These are phyloP conservation scores for Boletus patriciae DNA, from an alignment of 768 basidiomycete genomes.

Conservation along the genomic window DNA sequence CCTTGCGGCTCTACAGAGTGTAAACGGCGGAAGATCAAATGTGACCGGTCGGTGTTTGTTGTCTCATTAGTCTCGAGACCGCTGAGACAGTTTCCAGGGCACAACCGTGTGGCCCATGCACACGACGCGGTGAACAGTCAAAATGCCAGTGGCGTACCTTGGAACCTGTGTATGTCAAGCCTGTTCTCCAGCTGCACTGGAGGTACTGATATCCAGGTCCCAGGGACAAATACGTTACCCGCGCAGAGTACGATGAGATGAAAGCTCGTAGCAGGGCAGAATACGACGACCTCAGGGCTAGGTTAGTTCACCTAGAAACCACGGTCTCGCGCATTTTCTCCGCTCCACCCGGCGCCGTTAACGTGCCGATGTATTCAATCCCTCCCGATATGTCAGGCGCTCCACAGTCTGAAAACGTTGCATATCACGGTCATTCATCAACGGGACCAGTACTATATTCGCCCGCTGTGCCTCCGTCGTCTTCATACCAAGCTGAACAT, in stretches of 20 bases:
- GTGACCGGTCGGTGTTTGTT: slow-evolving; percentile 62
- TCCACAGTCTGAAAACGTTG: slow-evolving; percentile 25
- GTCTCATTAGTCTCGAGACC: slow-evolving; percentile 2
- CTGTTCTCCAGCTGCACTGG: neutral
- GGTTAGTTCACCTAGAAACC: slow-evolving; percentile 60
- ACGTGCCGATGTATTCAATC: slow-evolving; percentile 32
- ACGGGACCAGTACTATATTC: slow-evolving; percentile 29
- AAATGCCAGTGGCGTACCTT: slow-evolving; percentile 84
- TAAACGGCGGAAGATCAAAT: slow-evolving; percentile 85
- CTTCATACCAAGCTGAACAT: slow-evolving; percentile 28
- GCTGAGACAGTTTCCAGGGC: slow-evolving; percentile 46
- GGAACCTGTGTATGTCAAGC: slow-evolving; percentile 67
- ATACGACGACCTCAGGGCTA: slow-evolving; percentile 59
- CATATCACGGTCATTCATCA: slow-evolving; percentile 32
- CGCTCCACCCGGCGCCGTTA: slow-evolving; percentile 27
- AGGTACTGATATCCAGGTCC: slow-evolving; percentile 14
- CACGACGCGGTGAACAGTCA: slow-evolving; percentile 73
- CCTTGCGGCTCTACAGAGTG: slow-evolving; percentile 53
- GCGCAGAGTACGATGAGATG: slow-evolving; percentile 75
- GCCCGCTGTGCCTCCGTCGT: slow-evolving; percentile 17
- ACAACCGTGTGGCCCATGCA: slow-evolving; percentile 81
- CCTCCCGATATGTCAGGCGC: slow-evolving; percentile 32
- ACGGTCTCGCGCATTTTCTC: slow-evolving; percentile 46
- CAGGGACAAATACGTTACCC: slow-evolving; percentile 80
- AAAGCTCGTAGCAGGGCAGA: slow-evolving; percentile 46